Evolutionary conservation across 2,329 filamentous ascomycete species (phyloP).

Genomic region (Septoria petroselini): DNA sequence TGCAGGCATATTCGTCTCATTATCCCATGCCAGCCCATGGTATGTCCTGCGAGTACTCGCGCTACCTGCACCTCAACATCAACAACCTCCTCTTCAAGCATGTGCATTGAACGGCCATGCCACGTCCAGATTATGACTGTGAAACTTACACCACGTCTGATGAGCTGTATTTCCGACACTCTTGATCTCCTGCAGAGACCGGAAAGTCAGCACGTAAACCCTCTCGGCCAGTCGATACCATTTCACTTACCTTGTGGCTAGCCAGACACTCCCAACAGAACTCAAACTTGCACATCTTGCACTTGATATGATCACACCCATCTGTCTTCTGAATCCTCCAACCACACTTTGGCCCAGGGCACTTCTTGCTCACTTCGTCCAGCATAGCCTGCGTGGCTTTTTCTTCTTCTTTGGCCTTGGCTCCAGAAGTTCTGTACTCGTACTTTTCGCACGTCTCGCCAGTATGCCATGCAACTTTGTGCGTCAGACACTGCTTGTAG

Average conservation of each 20-base stretch:
- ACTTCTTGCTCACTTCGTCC: slow-evolving; percentile 38
- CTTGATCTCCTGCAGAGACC: slow-evolving; percentile 26
- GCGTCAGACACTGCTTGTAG: slow-evolving; percentile 39
- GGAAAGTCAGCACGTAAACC: too few relatives aligned
- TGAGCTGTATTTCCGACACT: slow-evolving; percentile 33
- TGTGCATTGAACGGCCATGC: slow-evolving; percentile 37
- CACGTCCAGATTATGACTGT: slow-evolving; percentile 30
- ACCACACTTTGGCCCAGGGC: slow-evolving; percentile 39
- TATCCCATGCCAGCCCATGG: slow-evolving; percentile 4
- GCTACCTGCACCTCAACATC: slow-evolving; percentile 4
- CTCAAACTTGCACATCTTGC: slow-evolving; percentile 35
- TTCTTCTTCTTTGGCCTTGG: slow-evolving; percentile 30
- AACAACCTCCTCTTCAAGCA: slow-evolving; percentile 44
- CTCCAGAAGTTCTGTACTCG: slow-evolving; percentile 34
- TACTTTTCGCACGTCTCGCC: slow-evolving; percentile 43
- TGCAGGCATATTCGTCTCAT: slow-evolving; percentile 6
- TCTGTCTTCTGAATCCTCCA: slow-evolving; percentile 42
- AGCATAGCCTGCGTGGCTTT: slow-evolving; percentile 33
- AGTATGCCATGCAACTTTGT: slow-evolving; percentile 40
- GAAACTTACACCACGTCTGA: slow-evolving; percentile 32
- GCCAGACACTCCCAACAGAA: slow-evolving; percentile 44
- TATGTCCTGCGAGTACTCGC: not conserved
- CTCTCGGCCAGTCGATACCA: too few relatives aligned
- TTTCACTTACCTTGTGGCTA: slow-evolving; percentile 17
- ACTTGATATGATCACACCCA: slow-evolving; percentile 43